Conservation (phyloP, 352 stramenopile genomes). For the Blastocystis sp. region DNA sequence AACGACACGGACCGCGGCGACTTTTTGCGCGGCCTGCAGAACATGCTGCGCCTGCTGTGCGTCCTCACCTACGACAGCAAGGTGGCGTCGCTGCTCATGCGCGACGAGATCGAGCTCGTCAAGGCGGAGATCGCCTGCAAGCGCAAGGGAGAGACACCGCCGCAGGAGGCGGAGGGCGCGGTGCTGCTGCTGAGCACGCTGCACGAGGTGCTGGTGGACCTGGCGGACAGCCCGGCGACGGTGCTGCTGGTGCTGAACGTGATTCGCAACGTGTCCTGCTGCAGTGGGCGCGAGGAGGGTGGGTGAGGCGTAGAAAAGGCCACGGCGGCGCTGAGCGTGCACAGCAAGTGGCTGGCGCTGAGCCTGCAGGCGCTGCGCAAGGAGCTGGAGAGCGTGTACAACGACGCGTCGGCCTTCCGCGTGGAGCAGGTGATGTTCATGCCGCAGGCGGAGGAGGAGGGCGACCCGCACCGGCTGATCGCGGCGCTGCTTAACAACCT, state of each 20-base stretch:
- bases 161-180: neutral
- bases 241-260: neutral
- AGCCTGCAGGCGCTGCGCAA: neutral
- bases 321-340: neutral
- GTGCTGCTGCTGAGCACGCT: neutral
- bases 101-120: neutral
- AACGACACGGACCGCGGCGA: neutral
- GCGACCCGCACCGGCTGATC: neutral
- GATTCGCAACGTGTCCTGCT: conserved; percentile 26
- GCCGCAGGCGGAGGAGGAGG: neutral
- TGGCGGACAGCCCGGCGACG: neutral
- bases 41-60: conserved; percentile 27
- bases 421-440: conserved; percentile 47
- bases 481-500: conserved; percentile 1
- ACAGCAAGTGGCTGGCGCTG: neutral
- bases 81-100: neutral
- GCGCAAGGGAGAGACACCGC: neutral
- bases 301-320: neutral
- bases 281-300: neutral
- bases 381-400: neutral
- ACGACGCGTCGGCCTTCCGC: neutral
- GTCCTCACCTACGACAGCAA: conserved; percentile 38
- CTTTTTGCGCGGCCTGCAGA: neutral
- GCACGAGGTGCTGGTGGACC: neutral
- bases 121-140: neutral